Evolutionary conservation across 345 rosid species (phyloP).

Genomic region (Alliaria petiolata): DNA sequence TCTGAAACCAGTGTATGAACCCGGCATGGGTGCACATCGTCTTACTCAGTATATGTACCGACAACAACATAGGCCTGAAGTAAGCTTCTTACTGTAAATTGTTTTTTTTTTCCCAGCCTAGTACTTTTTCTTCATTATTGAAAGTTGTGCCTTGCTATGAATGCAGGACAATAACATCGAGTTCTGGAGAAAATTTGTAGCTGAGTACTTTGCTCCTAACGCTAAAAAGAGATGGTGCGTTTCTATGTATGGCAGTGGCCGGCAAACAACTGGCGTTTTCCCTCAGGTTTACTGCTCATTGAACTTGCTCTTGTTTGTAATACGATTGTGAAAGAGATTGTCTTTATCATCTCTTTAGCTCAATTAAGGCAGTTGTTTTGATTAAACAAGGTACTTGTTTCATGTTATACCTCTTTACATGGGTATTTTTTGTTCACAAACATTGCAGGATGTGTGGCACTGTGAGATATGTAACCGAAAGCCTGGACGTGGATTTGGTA

Average conservation of each 20-base stretch:
- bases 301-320: neutral
- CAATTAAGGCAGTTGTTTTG: neutral
- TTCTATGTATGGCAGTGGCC: conserved; percentile 98
- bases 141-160: conserved; percentile 19
- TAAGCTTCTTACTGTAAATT: conserved; percentile 26
- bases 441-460: conserved; percentile 94
- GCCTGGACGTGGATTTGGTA: conserved; percentile 99
- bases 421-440: conserved; percentile 6
- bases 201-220: conserved; percentile 86
- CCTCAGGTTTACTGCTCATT: conserved; percentile 71
- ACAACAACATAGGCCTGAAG: conserved; percentile 95
- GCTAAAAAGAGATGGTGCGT: conserved; percentile 99
- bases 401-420: conserved; percentile 13
- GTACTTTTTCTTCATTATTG: conserved; percentile 2
- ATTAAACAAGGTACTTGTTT: neutral
- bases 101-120: neutral
- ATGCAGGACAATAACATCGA: conserved; percentile 93
- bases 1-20: conserved; percentile 71
- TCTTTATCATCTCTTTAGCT: neutral
- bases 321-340: neutral
- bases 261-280: conserved; percentile 91
- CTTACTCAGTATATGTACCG: conserved; percentile 85
- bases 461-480: conserved; percentile 95
- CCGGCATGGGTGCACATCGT: conserved; percentile 96
- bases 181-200: conserved; percentile 96